phyloP scores from a whole-genome alignment of 495 filamentous ascomycete species.

The Patellaria atrata region DNA sequence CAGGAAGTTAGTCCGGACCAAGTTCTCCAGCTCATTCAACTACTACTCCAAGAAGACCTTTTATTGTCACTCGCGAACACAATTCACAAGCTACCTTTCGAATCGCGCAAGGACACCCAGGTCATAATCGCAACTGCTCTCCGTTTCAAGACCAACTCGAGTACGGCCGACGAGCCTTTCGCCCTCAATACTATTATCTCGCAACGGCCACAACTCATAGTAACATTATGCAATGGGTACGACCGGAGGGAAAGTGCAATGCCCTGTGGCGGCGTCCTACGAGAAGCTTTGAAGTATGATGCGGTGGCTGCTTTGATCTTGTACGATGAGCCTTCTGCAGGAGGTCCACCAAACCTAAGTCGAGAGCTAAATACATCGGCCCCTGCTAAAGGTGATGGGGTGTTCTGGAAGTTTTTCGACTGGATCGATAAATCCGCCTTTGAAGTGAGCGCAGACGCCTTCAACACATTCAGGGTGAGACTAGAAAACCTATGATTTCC shows the following conservation, averaged over 20 bases:
- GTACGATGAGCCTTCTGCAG: constrained; percentile 67
- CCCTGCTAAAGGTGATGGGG: constrained; percentile 52
- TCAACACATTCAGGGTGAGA: constrained; percentile 87
- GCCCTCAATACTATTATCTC: constrained; percentile 77
- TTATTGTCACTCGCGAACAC: constrained; percentile 65
- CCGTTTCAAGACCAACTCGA: constrained; percentile 54
- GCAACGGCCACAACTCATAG: constrained; percentile 68
- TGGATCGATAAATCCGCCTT: constrained; percentile 94
- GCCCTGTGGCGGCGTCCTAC: constrained; percentile 77
- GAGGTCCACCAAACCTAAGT: constrained; percentile 34
- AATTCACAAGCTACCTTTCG: constrained; percentile 78
- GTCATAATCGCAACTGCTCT: constrained; percentile 81
- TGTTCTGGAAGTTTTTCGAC: constrained; percentile 96
- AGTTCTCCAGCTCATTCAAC: constrained; percentile 61
- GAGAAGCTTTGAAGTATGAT: constrained; percentile 87
- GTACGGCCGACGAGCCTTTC: constrained; percentile 47
- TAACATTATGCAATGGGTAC: constrained; percentile 82
- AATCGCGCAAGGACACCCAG: constrained; percentile 80
- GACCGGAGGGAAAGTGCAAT: constrained; percentile 82
- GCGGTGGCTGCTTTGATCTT: constrained; percentile 76
- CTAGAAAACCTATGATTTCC: not conserved
- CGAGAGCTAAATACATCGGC: constrained; percentile 50
- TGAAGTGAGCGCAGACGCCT: constrained; percentile 93
- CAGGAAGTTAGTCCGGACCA: constrained; percentile 73
- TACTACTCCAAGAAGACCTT: constrained; percentile 76